Percentiles rank a stretch among this genome's conserved stretches.
These are phyloP conservation scores for Tricholoma terreum DNA, from an alignment of 768 basidiomycete genomes.

Conservation along the genomic window DNA sequence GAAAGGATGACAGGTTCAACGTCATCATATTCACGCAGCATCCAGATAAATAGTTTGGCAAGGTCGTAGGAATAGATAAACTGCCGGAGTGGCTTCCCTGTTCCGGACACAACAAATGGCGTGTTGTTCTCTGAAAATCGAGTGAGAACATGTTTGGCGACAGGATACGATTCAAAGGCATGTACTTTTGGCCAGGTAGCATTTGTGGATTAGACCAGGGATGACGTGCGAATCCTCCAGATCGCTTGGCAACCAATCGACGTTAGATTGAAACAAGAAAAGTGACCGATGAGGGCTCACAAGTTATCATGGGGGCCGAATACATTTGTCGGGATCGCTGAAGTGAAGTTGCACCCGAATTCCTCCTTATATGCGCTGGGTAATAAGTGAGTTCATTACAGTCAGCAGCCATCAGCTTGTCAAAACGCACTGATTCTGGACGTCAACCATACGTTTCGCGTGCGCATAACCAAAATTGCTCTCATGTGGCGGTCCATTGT, in stretches of 20 bases:
- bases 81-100: constrained; percentile 91
- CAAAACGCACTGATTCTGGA: constrained; percentile 80
- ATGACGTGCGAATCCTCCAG: constrained; percentile 92
- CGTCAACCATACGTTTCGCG: constrained; percentile 93
- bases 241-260: constrained; percentile 49
- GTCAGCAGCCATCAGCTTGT: neutral
- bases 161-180: neutral
- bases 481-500: constrained; percentile 86
- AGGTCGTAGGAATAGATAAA: constrained; percentile 98
- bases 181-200: constrained; percentile 85
- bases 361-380: constrained; percentile 92
- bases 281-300: constrained; percentile 35
- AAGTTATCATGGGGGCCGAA: constrained; percentile 96
- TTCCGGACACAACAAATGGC: constrained; percentile 84
- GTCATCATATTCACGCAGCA: constrained; percentile 84
- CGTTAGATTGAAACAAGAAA: neutral
- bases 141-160: constrained; percentile 1
- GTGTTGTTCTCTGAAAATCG: constrained; percentile 64
- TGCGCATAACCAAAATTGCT: constrained; percentile 98
- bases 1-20: constrained; percentile 93
- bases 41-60: constrained; percentile 94
- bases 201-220: constrained; percentile 90
- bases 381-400: neutral
- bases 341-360: constrained; percentile 92
- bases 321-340: constrained; percentile 96